A percentile compares a stretch with the other conserved stretches of the same genome.
phyloP scores from a whole-genome alignment of 768 basidiomycete genomes.

The Kwoniella newhampshirensis region DNA sequence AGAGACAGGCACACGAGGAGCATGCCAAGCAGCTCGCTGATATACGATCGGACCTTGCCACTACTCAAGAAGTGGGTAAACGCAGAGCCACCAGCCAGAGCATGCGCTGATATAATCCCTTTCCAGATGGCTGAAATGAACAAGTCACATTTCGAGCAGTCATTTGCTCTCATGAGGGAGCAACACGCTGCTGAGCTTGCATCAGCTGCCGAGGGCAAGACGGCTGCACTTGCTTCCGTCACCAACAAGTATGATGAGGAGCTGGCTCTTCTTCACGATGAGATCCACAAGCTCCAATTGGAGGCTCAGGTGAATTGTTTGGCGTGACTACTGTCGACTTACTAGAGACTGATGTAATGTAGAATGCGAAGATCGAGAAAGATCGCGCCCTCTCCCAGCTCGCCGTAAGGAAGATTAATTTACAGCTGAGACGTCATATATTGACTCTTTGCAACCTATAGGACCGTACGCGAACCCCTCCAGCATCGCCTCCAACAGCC shows the following conservation, averaged over 20 bases:
- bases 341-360: constrained; percentile 1
- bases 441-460: background rate
- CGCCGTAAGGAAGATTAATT: constrained; percentile 8
- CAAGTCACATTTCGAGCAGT: constrained; percentile 35
- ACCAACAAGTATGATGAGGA: constrained; percentile 10
- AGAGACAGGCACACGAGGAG: constrained; percentile 8
- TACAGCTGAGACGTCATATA: background rate
- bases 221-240: constrained; percentile 1
- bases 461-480: constrained; percentile 22
- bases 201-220: constrained; percentile 5
- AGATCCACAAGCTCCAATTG: constrained; percentile 9
- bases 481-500: constrained; percentile 16
- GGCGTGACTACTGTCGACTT: background rate
- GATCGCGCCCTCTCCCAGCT: constrained; percentile 22
- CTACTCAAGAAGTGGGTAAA: constrained; percentile 23
- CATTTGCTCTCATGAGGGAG: constrained; percentile 25
- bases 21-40: constrained; percentile 30
- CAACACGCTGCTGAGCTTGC: constrained; percentile 16
- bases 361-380: constrained; percentile 30
- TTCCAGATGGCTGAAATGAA: constrained; percentile 42
- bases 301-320: constrained; percentile 28
- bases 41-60: constrained; percentile 25
- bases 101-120: background rate
- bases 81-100: background rate
- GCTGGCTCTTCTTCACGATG: constrained; percentile 16